Evolutionary conservation across 306 rosid genomes (phyloP).

Genomic region (Cyclanthera cordifolia): DNA sequence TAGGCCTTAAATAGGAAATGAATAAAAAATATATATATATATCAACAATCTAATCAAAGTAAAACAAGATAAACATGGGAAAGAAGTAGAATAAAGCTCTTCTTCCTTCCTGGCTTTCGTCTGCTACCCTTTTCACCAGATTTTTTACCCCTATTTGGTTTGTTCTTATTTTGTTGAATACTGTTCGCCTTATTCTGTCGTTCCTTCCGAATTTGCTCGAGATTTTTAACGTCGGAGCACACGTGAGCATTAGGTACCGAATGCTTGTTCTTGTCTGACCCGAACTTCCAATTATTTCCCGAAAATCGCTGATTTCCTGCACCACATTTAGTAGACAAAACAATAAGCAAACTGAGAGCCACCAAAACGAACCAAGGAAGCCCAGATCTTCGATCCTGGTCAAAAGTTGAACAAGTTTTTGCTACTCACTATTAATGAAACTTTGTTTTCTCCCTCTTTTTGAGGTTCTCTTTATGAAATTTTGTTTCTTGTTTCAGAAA

Average conservation of each 20-base stretch:
- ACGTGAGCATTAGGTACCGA: conserved; percentile 1
- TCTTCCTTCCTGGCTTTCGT: conserved; percentile 20
- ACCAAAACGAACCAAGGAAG: not conserved
- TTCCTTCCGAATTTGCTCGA: conserved; percentile 75
- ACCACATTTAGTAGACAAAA: not conserved
- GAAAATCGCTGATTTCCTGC: not conserved
- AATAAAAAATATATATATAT: too few species aligned
- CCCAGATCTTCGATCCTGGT: not conserved
- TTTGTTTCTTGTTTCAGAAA: too few species aligned
- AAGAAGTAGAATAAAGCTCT: not conserved
- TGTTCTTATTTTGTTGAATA: conserved; percentile 40
- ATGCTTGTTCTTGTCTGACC: not conserved
- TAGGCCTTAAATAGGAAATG: too few species aligned
- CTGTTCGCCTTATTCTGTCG: conserved; percentile 57
- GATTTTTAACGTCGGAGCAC: conserved; percentile 4
- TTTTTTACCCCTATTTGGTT: conserved; percentile 41
- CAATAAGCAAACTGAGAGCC: conserved; percentile 1
- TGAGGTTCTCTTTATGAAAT: too few species aligned
- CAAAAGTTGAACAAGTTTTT: not conserved
- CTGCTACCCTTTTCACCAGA: conserved; percentile 47
- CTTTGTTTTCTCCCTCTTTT: too few species aligned
- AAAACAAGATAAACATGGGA: too few species aligned
- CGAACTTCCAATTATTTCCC: conserved; percentile 9
- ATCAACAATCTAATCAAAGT: too few species aligned
- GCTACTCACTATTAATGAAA: too few species aligned